Evolutionary conservation across 2,329 filamentous ascomycete species (phyloP), one percentile per base, ranked within the genome.

Genomic region (Penicillium frequentans): DNA sequence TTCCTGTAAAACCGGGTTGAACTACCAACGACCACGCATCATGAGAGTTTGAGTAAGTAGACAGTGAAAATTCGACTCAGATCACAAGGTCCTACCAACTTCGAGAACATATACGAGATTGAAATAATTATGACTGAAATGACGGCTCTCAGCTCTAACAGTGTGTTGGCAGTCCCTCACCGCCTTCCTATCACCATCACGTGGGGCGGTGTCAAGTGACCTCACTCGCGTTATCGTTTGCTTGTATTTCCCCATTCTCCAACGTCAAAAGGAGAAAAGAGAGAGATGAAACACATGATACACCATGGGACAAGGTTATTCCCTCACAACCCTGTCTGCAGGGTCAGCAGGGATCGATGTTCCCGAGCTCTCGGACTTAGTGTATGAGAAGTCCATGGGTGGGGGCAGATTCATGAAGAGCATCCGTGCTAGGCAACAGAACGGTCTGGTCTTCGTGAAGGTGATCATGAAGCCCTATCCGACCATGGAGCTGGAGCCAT

Each of bases 401-500:
- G 91, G 90, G 64, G 92, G 91, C 24, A 87, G 95, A 37, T 97
- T 99, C 69, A 95, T 99, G 88, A 97, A 98, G 77, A 95, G 91
- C 62, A 93, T 98, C 63, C 87, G 93, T 63, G 95, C 93, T 24
- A 85, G 92, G 49, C 91, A 96, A 72, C 89, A 90, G 68, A 90
- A 96, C 80, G 93, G 95, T 54, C 82, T 97, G 42, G 93, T 96
- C 19, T 87, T 98, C 55, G 92, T 96, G 71, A 98, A 98, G 77
- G 89, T 96, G 29, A 89, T 96, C 56, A 90, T 96, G 75, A 99
- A 99, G 76, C 92, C 93, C 3, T 96, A 92, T 71, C 83, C 89
- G 26, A 86, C 87, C 62, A 89, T 96, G 78, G 86, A 90, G 59
- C 83, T 98, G 62, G 87, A 89, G 61, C 80, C 86, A 61, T 96